Conservation (phyloP, 2,329 filamentous ascomycete genomes). For the Fusarium fujikuroi region DNA sequence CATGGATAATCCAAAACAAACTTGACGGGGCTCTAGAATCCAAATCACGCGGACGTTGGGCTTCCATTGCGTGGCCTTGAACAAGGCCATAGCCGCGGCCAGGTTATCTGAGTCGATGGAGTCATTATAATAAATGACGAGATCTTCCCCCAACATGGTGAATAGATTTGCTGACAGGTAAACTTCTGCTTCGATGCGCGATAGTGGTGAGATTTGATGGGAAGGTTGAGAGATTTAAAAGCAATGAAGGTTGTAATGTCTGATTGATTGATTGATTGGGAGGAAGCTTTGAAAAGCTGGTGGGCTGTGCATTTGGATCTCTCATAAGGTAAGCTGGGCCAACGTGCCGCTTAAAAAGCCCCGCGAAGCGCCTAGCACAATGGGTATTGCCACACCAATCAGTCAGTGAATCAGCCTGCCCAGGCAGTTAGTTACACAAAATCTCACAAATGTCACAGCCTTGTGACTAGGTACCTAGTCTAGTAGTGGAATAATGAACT, state of each 20-base stretch:
- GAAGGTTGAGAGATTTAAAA: constrained; percentile 29
- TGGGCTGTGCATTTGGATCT: constrained; percentile 20
- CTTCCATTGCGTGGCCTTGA: constrained; percentile 14
- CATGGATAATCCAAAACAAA: constrained; percentile 34
- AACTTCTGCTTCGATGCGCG: not conserved
- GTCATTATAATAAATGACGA: constrained; percentile 44
- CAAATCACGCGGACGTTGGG: constrained; percentile 32
- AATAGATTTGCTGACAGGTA: not conserved
- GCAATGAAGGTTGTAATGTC: constrained; percentile 3
- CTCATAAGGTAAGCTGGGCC: constrained; percentile 9
- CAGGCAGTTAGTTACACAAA: not conserved
- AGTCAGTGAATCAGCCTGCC: constrained; percentile 9
- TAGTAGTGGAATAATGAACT: not conserved
- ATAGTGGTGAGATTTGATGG: constrained; percentile 13
- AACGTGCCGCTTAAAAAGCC: constrained; percentile 19
- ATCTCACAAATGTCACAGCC: constrained; percentile 9
- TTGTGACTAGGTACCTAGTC: not conserved
- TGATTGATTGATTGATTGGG: constrained; percentile 7
- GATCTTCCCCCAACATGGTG: constrained; percentile 27
- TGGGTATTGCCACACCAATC: not conserved
- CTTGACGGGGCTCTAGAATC: constrained; percentile 43
- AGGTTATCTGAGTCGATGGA: constrained; percentile 43
- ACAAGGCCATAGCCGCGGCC: constrained; percentile 38
- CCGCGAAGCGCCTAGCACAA: constrained; percentile 23
- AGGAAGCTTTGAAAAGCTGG: constrained; percentile 12